A percentile compares a stretch with the other conserved stretches of the same genome.
Conservation (phyloP, 2,329 filamentous ascomycete genomes). For the Biscogniauxia mediterranea region DNA sequence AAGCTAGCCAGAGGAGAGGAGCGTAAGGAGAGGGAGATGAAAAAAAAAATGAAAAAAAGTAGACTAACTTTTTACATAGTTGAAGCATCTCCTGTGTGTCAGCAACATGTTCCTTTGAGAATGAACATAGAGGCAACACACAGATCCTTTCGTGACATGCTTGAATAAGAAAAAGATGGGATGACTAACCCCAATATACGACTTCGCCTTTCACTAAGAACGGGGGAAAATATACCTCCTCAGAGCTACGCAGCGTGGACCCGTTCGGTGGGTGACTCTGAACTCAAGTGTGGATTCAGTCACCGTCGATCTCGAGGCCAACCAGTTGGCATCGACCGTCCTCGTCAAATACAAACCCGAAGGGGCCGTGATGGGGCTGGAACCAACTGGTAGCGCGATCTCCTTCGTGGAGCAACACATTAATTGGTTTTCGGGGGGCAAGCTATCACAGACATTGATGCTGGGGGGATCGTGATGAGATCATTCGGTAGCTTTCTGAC, state of each 20-base stretch:
- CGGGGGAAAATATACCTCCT: constrained; percentile 11
- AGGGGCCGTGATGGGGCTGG: not conserved
- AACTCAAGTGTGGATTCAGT: constrained; percentile 20
- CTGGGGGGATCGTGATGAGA: constrained; percentile 15
- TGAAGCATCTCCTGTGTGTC: not conserved
- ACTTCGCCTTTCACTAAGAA: constrained; percentile 13
- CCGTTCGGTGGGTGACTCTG: constrained; percentile 8
- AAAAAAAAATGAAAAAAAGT: too few relatives aligned
- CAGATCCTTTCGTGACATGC: constrained; percentile 17
- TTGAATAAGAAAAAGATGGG: constrained; percentile 22
- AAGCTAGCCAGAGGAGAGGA: not conserved
- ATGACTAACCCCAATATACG: constrained; percentile 17
- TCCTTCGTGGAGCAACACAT: constrained; percentile 16
- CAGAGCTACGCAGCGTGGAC: constrained; percentile 16
- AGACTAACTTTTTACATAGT: not conserved
- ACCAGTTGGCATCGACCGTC: constrained; percentile 12
- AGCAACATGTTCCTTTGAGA: not conserved
- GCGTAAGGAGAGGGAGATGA: not conserved
- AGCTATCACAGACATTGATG: constrained; percentile 16
- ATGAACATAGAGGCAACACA: constrained; percentile 18
- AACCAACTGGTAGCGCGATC: constrained; percentile 3
- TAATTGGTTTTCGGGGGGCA: constrained; percentile 18
- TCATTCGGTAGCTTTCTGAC: constrained; percentile 15
- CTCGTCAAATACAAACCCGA: constrained; percentile 10
- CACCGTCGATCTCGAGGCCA: constrained; percentile 16